These are phyloP conservation scores for Pythium volutum DNA, from an alignment of 352 stramenopile genomes.

Conservation along the genomic window DNA sequence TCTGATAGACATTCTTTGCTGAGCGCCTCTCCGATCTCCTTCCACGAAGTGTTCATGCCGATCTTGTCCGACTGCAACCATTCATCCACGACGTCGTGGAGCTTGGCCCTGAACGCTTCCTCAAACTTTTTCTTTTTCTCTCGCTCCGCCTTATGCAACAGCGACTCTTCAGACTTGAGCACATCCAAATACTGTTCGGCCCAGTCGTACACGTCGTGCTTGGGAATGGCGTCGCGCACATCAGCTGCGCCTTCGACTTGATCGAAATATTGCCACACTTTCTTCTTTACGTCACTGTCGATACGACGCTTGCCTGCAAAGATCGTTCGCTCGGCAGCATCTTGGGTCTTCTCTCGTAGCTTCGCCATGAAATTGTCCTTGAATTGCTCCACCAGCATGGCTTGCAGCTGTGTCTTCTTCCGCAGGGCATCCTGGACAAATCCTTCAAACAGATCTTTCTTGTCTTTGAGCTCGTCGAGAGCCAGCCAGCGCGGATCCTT, in stretches of 20 bases:
- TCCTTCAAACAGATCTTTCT: slow-evolving; percentile 62
- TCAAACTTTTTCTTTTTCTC: slow-evolving; percentile 37
- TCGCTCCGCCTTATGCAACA: slow-evolving; percentile 46
- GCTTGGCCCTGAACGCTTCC: slow-evolving; percentile 23
- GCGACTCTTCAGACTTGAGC: slow-evolving; percentile 44
- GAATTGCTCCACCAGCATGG: slow-evolving; percentile 40
- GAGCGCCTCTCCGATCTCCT: slow-evolving; percentile 13
- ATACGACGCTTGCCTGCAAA: slow-evolving; percentile 35
- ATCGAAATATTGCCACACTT: slow-evolving; percentile 38
- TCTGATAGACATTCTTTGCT: slow-evolving; percentile 3
- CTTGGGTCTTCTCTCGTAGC: slow-evolving; percentile 30
- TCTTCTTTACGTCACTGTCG: slow-evolving; percentile 44
- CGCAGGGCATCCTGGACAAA: slow-evolving; percentile 66
- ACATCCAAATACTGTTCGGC: slow-evolving; percentile 44
- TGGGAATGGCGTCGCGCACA: slow-evolving; percentile 28
- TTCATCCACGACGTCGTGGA: slow-evolving; percentile 33
- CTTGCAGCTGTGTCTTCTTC: slow-evolving; percentile 42
- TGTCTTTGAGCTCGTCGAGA: slow-evolving; percentile 58
- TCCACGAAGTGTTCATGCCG: slow-evolving; percentile 21
- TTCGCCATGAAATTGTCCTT: slow-evolving; percentile 39
- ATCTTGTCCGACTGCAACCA: slow-evolving; percentile 26
- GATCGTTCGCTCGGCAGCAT: slow-evolving; percentile 14
- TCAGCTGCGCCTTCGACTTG: slow-evolving; percentile 25
- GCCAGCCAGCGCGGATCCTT: slow-evolving; percentile 66
- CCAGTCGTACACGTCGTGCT: slow-evolving; percentile 67